phyloP scores from a whole-genome alignment of 2,329 filamentous ascomycete genomes.

The Aspergillus udagawae region DNA sequence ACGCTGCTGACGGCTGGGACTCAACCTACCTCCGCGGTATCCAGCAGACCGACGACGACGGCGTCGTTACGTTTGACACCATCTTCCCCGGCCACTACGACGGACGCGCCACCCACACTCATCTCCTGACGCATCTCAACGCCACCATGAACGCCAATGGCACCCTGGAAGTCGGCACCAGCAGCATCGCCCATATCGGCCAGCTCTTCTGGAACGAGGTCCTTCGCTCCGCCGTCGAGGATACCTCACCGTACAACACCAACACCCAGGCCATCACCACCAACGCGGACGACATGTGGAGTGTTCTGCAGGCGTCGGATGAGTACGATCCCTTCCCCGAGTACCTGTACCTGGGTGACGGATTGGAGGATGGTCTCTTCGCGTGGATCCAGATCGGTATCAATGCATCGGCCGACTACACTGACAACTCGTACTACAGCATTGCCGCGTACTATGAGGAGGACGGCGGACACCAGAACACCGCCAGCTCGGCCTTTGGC shows the following conservation, averaged over 20 bases:
- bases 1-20: conserved; percentile 28
- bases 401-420: conserved; percentile 36
- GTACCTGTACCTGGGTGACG: conserved; percentile 51
- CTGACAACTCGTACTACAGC: conserved; percentile 20
- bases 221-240: conserved; percentile 42
- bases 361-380: conserved; percentile 44
- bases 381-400: conserved; percentile 50
- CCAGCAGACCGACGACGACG: conserved; percentile 44
- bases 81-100: conserved; percentile 47
- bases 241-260: conserved; percentile 35
- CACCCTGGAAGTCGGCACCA: conserved; percentile 42
- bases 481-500: conserved; percentile 11
- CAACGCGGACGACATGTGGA: conserved; percentile 44
- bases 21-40: conserved; percentile 49
- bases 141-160: conserved; percentile 38
- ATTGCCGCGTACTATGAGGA: conserved; percentile 22
- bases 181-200: conserved; percentile 46
- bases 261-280: conserved; percentile 31
- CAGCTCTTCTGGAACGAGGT: conserved; percentile 50
- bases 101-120: conserved; percentile 48
- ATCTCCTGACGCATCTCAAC: conserved; percentile 45
- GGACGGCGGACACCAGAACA: conserved; percentile 19
- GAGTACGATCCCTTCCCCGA: conserved; percentile 52
- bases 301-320: conserved; percentile 39
- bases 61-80: conserved; percentile 48